Evolutionary conservation across 1,139 yeast genomes (phyloP).

Genomic region (Suhomyces maxii): DNA sequence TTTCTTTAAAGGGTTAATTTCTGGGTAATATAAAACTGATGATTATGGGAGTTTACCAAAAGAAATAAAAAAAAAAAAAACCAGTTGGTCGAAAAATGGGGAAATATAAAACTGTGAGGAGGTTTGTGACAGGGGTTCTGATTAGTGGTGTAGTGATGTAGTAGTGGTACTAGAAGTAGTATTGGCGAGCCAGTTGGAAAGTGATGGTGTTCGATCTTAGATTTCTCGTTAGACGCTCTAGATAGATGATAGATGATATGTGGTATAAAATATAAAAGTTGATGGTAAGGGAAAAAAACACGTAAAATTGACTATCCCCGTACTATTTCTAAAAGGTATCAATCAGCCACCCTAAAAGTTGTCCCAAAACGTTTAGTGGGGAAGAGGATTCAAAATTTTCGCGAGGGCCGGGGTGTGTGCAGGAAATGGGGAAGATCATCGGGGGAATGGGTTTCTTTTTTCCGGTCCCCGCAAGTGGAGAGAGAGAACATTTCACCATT

Average conservation of each 20-base stretch:
- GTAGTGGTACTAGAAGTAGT: too few species aligned
- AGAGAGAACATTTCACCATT: background rate
- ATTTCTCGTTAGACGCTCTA: too few species aligned
- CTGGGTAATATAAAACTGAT: too few species aligned
- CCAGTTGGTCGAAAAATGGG: too few species aligned
- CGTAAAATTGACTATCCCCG: constrained; percentile 3
- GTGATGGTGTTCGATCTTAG: too few species aligned
- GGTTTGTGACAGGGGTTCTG: too few species aligned
- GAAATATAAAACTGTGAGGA: too few species aligned
- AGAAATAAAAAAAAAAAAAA: too few species aligned
- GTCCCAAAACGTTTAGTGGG: constrained; percentile 10
- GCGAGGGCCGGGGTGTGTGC: constrained; percentile 8
- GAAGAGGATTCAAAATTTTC: constrained; percentile 10
- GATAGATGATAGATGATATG: background rate
- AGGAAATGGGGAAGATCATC: constrained; percentile 12
- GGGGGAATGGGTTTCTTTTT: constrained; percentile 7
- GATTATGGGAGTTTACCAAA: too few species aligned
- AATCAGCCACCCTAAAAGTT: constrained; percentile 5
- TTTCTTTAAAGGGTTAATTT: too few species aligned
- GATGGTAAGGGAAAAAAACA: background rate
- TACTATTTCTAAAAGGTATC: background rate
- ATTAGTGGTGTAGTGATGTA: too few species aligned
- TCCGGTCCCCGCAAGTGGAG: constrained; percentile 1
- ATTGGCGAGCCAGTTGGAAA: too few species aligned
- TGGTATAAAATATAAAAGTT: background rate